phyloP scores from a whole-genome alignment of 176 grass and related monocot genomes.

The Ananas comosus region DNA sequence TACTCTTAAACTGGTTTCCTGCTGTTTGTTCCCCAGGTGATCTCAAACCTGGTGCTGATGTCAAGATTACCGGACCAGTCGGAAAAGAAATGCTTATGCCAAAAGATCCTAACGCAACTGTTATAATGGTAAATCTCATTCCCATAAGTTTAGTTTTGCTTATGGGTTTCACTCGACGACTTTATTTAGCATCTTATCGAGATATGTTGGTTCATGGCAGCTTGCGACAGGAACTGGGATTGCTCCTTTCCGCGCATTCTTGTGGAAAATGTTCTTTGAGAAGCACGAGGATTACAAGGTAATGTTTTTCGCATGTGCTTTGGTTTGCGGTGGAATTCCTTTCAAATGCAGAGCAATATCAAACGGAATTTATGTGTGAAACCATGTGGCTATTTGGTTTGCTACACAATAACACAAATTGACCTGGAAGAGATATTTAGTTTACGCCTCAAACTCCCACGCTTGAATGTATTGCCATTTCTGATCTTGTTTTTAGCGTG shows the following conservation, averaged over 20 bases:
- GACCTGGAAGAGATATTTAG: no score
- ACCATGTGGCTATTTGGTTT: no score
- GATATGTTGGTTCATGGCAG: constrained; percentile 27
- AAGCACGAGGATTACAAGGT: constrained; percentile 86
- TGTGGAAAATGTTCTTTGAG: constrained; percentile 99
- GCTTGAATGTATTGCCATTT: background rate
- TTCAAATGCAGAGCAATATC: background rate
- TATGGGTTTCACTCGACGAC: background rate
- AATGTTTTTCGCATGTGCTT: background rate
- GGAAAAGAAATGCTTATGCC: constrained; percentile 99
- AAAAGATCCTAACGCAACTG: constrained; percentile 70
- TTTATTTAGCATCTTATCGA: background rate
- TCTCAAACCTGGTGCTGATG: constrained; percentile 61
- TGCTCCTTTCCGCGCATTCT: constrained; percentile 74
- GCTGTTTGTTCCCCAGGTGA: constrained; percentile 41
- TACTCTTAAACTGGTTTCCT: background rate
- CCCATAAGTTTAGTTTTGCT: background rate
- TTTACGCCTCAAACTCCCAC: no score
- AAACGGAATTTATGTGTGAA: no score
- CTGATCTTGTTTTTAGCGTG: background rate
- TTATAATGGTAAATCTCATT: constrained; percentile 57
- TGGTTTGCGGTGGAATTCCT: background rate
- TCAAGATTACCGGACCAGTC: constrained; percentile 75
- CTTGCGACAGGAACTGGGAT: constrained; percentile 89
- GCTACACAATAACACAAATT: no score